Conservation (phyloP, 805 yeast genomes). For the Lachancea cidri region DNA sequence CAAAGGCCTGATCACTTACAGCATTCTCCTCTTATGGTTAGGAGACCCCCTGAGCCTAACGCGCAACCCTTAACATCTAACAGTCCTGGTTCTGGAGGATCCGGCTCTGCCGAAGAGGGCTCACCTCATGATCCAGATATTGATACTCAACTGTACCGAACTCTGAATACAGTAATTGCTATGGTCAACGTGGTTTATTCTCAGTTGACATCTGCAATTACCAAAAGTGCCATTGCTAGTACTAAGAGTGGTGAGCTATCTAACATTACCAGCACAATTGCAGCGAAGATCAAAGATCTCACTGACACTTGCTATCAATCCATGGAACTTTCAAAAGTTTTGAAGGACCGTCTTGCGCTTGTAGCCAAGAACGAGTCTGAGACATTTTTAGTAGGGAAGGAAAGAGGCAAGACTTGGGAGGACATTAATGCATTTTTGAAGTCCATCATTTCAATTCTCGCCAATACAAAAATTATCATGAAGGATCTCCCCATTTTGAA, state of each 20-base stretch:
- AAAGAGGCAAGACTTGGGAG: conserved; percentile 73
- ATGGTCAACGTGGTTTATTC: conserved; percentile 75
- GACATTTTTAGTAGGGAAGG: conserved; percentile 40
- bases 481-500: conserved; percentile 73
- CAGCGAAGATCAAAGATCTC: conserved; percentile 67
- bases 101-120: background rate
- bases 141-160: conserved; percentile 62
- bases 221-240: conserved; percentile 55
- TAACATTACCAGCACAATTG: conserved; percentile 36
- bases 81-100: conserved; percentile 1
- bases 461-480: conserved; percentile 77
- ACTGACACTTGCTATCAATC: conserved; percentile 73
- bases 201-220: conserved; percentile 63
- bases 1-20: conserved; percentile 11
- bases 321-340: conserved; percentile 71
- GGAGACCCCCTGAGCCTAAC: conserved; percentile 7
- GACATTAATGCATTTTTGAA: conserved; percentile 77
- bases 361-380: conserved; percentile 29
- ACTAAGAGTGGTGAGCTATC: conserved; percentile 32
- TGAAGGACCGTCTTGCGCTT: conserved; percentile 51
- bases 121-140: conserved; percentile 39
- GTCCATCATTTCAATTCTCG: conserved; percentile 76
- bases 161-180: conserved; percentile 55
- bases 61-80: conserved; percentile 7
- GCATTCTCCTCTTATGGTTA: conserved; percentile 11